Conservation (phyloP, 257 asterid genomes). For the Avicennia marina region DNA sequence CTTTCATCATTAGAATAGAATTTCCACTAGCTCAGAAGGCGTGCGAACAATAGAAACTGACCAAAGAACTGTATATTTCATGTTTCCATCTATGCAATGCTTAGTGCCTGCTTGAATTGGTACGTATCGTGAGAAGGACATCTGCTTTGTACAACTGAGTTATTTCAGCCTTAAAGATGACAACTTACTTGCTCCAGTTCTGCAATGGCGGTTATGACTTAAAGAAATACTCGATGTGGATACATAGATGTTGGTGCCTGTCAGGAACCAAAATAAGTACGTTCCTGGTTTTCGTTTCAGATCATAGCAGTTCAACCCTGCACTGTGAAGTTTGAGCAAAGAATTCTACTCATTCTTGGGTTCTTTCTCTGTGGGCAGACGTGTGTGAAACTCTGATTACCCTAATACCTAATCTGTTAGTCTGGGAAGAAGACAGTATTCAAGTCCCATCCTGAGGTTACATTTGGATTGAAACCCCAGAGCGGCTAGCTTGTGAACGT, state of each 20-base stretch:
- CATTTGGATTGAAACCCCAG: no score
- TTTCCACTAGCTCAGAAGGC: slow-evolving; percentile 37
- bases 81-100: not conserved
- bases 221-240: not conserved
- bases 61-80: not conserved
- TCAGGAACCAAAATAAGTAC: not conserved
- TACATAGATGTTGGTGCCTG: not conserved
- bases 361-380: no score
- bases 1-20: slow-evolving; percentile 49
- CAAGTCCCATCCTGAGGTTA: no score
- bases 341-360: no score
- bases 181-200: not conserved
- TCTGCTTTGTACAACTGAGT: not conserved
- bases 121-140: no score
- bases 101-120: not conserved
- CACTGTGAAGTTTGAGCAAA: no score
- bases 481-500: no score
- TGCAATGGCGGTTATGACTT: not conserved
- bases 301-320: not conserved
- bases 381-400: no score
- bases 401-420: no score
- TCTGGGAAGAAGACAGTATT: no score
- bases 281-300: not conserved
- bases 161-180: not conserved
- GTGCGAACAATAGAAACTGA: not conserved